Conservation (phyloP, 371 early-diverging fungal species). For the Racocetra persica region DNA sequence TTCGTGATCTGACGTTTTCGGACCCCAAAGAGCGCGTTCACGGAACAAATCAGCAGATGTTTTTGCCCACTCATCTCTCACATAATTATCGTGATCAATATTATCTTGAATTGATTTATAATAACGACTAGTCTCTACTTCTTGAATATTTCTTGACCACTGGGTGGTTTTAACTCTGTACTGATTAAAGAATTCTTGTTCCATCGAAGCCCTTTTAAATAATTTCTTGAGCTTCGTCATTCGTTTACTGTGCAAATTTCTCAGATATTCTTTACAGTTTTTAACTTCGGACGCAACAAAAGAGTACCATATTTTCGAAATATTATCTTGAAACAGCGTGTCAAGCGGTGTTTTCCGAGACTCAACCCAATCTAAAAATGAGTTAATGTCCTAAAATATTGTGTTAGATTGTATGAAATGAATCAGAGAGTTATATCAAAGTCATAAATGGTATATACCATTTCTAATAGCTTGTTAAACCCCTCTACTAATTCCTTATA, state of each 20-base stretch:
- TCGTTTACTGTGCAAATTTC: conserved; percentile 57
- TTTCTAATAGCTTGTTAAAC: conserved; percentile 57
- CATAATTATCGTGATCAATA: conserved; percentile 67
- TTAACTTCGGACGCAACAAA: conserved; percentile 61
- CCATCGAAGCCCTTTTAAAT: conserved; percentile 57
- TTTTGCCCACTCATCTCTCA: conserved; percentile 72
- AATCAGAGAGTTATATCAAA: not conserved
- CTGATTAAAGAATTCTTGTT: conserved; percentile 61
- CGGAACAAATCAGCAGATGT: conserved; percentile 59
- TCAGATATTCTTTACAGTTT: conserved; percentile 63
- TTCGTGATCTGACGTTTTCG: conserved; percentile 45
- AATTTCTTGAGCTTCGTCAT: conserved; percentile 64
- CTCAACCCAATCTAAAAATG: conserved; percentile 66
- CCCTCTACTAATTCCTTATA: conserved; percentile 70
- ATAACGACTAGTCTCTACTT: conserved; percentile 65
- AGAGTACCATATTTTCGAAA: conserved; percentile 69
- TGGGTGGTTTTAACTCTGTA: conserved; percentile 61
- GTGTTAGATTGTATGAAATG: not conserved
- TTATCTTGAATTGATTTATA: conserved; percentile 69
- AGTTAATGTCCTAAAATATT: conserved; percentile 55
- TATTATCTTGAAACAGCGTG: conserved; percentile 54
- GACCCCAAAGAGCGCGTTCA: conserved; percentile 74
- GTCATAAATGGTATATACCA: conserved; percentile 2
- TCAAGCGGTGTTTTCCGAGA: conserved; percentile 31
- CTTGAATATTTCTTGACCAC: conserved; percentile 71